phyloP scores from a whole-genome alignment of 2,329 filamentous ascomycete species.

The Tolypocladium nubicola region DNA sequence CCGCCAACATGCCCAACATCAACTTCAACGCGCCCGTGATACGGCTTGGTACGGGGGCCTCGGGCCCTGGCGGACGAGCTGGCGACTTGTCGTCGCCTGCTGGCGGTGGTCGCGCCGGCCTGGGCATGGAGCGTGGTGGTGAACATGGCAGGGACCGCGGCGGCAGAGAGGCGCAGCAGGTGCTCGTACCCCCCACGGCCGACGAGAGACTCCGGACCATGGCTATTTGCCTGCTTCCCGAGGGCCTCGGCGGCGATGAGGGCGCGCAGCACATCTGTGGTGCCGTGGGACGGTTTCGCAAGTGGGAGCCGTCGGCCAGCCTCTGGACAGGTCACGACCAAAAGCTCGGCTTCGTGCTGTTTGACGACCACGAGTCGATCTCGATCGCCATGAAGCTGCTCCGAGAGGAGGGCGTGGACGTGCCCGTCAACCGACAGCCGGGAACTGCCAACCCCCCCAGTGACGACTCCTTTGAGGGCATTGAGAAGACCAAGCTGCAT shows the following conservation, averaged over 20 bases:
- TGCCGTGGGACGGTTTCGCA: conserved; percentile 66
- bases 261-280: conserved; percentile 69
- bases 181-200: conserved; percentile 68
- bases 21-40: conserved; percentile 98
- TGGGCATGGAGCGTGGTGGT: conserved; percentile 52
- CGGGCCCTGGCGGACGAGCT: conserved; percentile 33
- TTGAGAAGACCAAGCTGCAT: conserved; percentile 61
- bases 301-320: conserved; percentile 69
- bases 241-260: conserved; percentile 65
- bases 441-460: conserved; percentile 32
- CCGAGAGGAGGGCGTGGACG: conserved; percentile 68
- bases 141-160: conserved; percentile 55
- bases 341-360: conserved; percentile 92
- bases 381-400: conserved; percentile 77
- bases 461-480: conserved; percentile 36
- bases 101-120: conserved; percentile 32
- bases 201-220: conserved; percentile 90
- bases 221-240: conserved; percentile 78
- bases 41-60: conserved; percentile 74
- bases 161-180: conserved; percentile 57
- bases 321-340: conserved; percentile 49
- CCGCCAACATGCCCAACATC: conserved; percentile 89
- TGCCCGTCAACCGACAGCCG: conserved; percentile 68
- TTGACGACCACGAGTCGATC: conserved; percentile 82
- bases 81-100: conserved; percentile 22